A percentile compares a stretch with the other conserved stretches of the same genome.
phyloP scores from a whole-genome alignment of 1,284 basidiomycete species.

The Pterulicium gracile region DNA sequence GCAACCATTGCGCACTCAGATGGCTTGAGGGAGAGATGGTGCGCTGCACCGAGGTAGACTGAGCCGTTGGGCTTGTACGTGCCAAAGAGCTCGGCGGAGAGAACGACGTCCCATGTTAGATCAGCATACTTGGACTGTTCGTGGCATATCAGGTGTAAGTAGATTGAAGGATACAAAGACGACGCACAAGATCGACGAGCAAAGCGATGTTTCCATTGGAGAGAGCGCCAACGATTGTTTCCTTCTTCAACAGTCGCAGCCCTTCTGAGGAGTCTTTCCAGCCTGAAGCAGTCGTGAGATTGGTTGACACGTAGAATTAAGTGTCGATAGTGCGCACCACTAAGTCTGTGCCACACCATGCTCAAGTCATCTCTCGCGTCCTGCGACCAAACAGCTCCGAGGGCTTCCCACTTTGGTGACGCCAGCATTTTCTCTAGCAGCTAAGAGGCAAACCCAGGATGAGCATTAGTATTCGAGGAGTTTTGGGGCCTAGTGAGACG shows the following conservation, averaged over 20 bases:
- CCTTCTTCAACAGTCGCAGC: constrained; percentile 37
- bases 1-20: constrained; percentile 52
- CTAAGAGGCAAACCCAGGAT: constrained; percentile 21
- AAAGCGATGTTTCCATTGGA: constrained; percentile 56
- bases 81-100: constrained; percentile 47
- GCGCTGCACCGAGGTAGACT: constrained; percentile 37
- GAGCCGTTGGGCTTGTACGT: constrained; percentile 52
- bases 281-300: constrained; percentile 20
- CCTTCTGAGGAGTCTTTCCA: constrained; percentile 46
- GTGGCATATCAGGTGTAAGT: not conserved
- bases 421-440: constrained; percentile 44
- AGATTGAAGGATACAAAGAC: too few relatives aligned
- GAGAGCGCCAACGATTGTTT: constrained; percentile 38
- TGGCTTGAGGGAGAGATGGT: constrained; percentile 39
- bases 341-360: constrained; percentile 43
- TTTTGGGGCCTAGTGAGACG: constrained; percentile 2
- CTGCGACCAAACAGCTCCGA: constrained; percentile 32
- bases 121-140: constrained; percentile 49
- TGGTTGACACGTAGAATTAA: not conserved
- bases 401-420: constrained; percentile 32
- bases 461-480: not conserved
- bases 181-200: constrained; percentile 45
- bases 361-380: constrained; percentile 31
- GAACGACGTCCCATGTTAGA: constrained; percentile 52
- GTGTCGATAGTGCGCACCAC: constrained; percentile 22